Evolutionary conservation across 345 rosid genomes (phyloP).

Genomic region (Aegle marmelos): DNA sequence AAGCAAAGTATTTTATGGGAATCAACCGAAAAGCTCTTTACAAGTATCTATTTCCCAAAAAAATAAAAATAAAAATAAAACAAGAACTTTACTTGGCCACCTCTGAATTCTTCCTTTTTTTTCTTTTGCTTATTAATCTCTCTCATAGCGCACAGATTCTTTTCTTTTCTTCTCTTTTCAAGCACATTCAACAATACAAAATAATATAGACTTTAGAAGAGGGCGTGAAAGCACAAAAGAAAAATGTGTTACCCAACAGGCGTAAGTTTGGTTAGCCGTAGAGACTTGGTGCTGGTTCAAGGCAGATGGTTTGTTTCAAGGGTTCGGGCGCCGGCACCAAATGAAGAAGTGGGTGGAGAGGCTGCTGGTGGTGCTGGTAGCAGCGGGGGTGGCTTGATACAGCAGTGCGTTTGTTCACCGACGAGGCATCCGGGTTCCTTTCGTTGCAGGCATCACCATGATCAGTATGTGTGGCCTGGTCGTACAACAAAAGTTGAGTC

Average conservation of each 20-base stretch:
- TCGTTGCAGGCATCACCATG: constrained; percentile 69
- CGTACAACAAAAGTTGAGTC: background rate
- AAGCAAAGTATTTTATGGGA: constrained; percentile 14
- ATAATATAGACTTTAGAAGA: background rate
- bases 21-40: constrained; percentile 18
- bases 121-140: constrained; percentile 2
- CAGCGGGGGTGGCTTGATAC: constrained; percentile 26
- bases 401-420: constrained; percentile 68
- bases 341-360: constrained; percentile 14
- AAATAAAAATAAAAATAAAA: background rate
- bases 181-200: background rate
- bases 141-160: constrained; percentile 14
- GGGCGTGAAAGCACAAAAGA: background rate
- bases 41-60: background rate
- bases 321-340: constrained; percentile 5
- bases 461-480: constrained; percentile 48
- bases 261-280: constrained; percentile 1
- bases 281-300: constrained; percentile 6
- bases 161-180: constrained; percentile 15
- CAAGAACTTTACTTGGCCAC: constrained; percentile 26
- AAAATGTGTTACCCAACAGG: constrained; percentile 29
- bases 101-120: constrained; percentile 24
- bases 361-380: constrained; percentile 21
- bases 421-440: constrained; percentile 78
- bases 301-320: constrained; percentile 18